Base-by-base conservation (phyloP, 2,329 filamentous ascomycete species). In the Xylariaceae sp. region DNA sequence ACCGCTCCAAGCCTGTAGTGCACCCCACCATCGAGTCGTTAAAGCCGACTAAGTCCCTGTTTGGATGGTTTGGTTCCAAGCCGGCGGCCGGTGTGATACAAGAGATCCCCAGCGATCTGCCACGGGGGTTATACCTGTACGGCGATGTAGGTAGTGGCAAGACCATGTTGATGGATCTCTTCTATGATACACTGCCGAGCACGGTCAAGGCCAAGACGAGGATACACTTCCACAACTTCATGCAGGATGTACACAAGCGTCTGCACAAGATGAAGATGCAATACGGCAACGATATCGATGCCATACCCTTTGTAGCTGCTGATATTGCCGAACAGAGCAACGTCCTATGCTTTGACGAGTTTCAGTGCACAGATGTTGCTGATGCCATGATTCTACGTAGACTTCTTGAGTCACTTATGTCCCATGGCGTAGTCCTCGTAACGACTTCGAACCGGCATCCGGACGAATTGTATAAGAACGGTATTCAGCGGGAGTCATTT, bases 181-280 rank as follows among this genome's bases (percentile, higher is more conserved):
- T 97, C 74, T 96, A 92, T 77, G 92, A 97, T 65, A 97, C 93
- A 0, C 78, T 97, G 18, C 94, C 94, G 0, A 73, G 78, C 13
- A 88, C 88, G 61, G 92, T 97, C 65, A 82, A 80, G 59, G 85
- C 86, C 37, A 97, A 96, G 78, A 95, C 88, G 51, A 83, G 94
- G 52, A 97, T 99, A 70, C 94, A 99, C 78, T 99, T 99, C 76
- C 92, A 97, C 79, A 96, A 96, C 74, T 99, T 99, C 79, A 99
- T 99, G 94, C 94, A 97, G 74, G 90, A 96, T 73, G 88, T 97
- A 53, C 94, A 99, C 77, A 91, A 88, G 73, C 83, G 93, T 61
- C 78, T 97, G 68, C 94, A 97, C 77, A 86, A 85, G 71, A 87
- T 96, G 76, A 97, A 96, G 78, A 88, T 94, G 82, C 78, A 87